A percentile compares a stretch with the other conserved stretches of the same genome.
phyloP scores from a whole-genome alignment of 2,329 filamentous ascomycete genomes.

The Paraconiothyrium brasiliense region DNA sequence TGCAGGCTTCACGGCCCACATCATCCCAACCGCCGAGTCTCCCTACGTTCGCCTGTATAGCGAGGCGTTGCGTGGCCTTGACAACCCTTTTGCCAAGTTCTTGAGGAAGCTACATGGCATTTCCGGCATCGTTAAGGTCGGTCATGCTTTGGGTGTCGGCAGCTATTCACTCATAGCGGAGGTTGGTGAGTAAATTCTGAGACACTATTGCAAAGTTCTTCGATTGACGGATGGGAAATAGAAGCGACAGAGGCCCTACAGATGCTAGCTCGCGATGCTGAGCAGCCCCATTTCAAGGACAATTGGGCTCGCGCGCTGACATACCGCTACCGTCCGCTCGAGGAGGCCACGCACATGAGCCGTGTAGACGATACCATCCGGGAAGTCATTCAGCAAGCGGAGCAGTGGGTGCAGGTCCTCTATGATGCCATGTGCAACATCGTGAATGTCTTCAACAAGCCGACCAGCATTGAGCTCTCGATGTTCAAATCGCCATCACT shows the following conservation, averaged over 20 bases:
- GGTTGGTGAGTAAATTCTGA: background rate
- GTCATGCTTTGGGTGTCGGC: background rate
- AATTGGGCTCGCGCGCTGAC: slow-evolving; percentile 12
- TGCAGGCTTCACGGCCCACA: background rate
- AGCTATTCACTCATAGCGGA: slow-evolving; percentile 3
- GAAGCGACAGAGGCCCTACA: slow-evolving; percentile 5
- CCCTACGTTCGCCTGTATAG: slow-evolving; percentile 5
- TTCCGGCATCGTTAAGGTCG: background rate
- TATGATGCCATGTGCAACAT: slow-evolving; percentile 13
- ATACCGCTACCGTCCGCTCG: slow-evolving; percentile 13
- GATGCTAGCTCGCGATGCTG: background rate
- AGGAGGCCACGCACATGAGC: background rate
- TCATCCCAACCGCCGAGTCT: background rate
- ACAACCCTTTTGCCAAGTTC: slow-evolving; percentile 13
- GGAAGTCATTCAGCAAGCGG: slow-evolving; percentile 10
- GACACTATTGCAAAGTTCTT: background rate
- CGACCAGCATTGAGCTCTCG: slow-evolving; percentile 9
- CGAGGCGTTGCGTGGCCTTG: background rate
- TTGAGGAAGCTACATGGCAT: slow-evolving; percentile 15
- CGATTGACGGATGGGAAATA: background rate
- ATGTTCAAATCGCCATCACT: slow-evolving; percentile 15
- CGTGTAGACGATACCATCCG: slow-evolving; percentile 8
- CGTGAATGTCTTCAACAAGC: slow-evolving; percentile 6
- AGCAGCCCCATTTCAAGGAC: slow-evolving; percentile 8
- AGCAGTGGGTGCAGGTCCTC: slow-evolving; percentile 5